These are phyloP conservation scores for Termitomyces sp. DNA, from an alignment of 768 basidiomycete genomes.

Conservation along the genomic window DNA sequence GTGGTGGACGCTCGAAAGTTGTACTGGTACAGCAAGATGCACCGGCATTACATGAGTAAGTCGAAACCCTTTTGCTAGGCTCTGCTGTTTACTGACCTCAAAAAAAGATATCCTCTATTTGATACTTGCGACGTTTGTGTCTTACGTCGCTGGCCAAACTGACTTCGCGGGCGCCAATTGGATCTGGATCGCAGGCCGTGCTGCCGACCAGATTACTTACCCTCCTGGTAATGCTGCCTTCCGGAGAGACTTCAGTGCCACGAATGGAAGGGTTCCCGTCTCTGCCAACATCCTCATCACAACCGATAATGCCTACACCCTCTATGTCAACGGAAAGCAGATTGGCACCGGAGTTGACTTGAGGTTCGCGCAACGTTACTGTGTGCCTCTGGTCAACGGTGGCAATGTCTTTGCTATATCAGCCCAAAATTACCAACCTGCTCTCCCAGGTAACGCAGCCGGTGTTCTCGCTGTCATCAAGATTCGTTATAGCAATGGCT, in stretches of 20 bases:
- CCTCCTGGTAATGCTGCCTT: no score
- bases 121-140: not conserved
- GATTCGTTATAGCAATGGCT: slow-evolving; percentile 22
- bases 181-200: slow-evolving; percentile 3
- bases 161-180: slow-evolving; percentile 4
- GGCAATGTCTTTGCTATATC: slow-evolving; percentile 23
- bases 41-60: not conserved
- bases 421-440: slow-evolving; percentile 12
- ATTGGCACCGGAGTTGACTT: slow-evolving; percentile 15
- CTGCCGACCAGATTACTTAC: not conserved
- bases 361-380: slow-evolving; percentile 16
- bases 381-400: slow-evolving; percentile 13
- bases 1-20: no score
- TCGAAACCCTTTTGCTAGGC: not conserved
- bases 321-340: slow-evolving; percentile 20
- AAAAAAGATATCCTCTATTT: not conserved
- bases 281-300: no score
- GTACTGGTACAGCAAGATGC: not conserved
- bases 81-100: not conserved
- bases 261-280: no score
- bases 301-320: slow-evolving; percentile 18
- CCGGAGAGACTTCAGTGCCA: no score
- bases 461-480: slow-evolving; percentile 20
- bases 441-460: slow-evolving; percentile 9
- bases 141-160: not conserved